Evolutionary conservation across 2,329 filamentous ascomycete genomes (phyloP).

Genomic region (Pseudogymnoascus sp.): DNA sequence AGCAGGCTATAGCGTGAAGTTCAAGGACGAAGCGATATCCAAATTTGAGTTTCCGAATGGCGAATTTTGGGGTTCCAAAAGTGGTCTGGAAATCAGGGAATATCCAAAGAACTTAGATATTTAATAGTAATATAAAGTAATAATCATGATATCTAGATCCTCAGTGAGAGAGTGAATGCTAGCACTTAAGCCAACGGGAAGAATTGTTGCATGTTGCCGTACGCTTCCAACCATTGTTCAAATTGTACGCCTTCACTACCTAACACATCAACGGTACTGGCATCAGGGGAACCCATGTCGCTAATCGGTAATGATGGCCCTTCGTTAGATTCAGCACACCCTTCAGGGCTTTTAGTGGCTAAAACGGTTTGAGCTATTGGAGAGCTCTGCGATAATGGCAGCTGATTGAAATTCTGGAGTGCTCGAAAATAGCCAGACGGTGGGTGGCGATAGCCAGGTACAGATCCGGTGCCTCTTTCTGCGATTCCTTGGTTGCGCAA

Average conservation of each 20-base stretch:
- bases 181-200: constrained; percentile 8
- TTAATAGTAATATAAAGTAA: background rate
- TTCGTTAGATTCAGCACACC: background rate
- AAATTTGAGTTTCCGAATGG: constrained; percentile 8
- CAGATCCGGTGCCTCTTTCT: background rate
- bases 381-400: background rate
- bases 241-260: background rate
- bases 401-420: background rate
- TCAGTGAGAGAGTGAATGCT: background rate
- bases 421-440: background rate
- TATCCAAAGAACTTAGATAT: background rate
- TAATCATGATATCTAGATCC: background rate
- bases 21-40: background rate
- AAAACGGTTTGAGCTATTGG: background rate
- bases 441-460: background rate
- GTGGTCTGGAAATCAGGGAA: background rate
- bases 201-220: background rate
- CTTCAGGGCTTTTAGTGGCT: background rate
- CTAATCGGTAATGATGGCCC: background rate
- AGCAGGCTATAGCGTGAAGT: constrained; percentile 77
- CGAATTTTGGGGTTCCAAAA: background rate
- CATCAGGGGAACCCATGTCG: background rate
- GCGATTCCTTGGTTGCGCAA: background rate
- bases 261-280: background rate
- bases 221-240: constrained; percentile 6